Conservation (phyloP, 2,329 filamentous ascomycete genomes). For the Hansfordia pulvinata region DNA sequence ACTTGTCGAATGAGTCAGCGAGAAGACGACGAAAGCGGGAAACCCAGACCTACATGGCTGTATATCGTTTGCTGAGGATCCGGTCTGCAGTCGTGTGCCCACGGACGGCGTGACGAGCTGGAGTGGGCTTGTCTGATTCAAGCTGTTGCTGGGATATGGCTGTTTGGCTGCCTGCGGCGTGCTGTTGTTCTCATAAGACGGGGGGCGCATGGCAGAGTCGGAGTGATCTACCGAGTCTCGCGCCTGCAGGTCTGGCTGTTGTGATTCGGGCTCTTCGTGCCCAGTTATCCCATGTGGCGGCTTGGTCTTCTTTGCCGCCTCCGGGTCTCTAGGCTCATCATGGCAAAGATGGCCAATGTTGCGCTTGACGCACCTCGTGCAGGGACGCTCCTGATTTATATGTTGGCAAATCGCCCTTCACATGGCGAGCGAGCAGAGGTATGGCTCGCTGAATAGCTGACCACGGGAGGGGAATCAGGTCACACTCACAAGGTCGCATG, state of each 20-base stretch:
- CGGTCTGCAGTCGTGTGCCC: constrained; percentile 52
- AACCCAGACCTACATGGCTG: constrained; percentile 57
- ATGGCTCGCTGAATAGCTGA: constrained; percentile 8
- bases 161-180: constrained; percentile 25
- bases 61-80: constrained; percentile 47
- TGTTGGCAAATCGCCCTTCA: constrained; percentile 19
- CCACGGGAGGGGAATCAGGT: constrained; percentile 16
- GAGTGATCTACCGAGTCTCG: constrained; percentile 41
- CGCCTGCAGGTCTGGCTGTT: constrained; percentile 35
- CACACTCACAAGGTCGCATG: constrained; percentile 71
- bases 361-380: constrained; percentile 93
- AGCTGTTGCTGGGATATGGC: constrained; percentile 26
- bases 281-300: constrained; percentile 40
- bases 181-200: constrained; percentile 24
- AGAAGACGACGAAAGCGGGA: neutral
- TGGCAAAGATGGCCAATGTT: constrained; percentile 98
- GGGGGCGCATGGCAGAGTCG: constrained; percentile 42
- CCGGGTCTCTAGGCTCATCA: constrained; percentile 83
- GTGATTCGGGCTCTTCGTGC: constrained; percentile 49
- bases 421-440: constrained; percentile 5
- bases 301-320: constrained; percentile 71
- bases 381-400: constrained; percentile 68
- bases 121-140: constrained; percentile 39
- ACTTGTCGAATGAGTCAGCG: constrained; percentile 36
- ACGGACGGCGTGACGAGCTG: constrained; percentile 61